Evolutionary conservation across 495 filamentous ascomycete genomes (phyloP).

Genomic region (Aspergillus bridgeri): DNA sequence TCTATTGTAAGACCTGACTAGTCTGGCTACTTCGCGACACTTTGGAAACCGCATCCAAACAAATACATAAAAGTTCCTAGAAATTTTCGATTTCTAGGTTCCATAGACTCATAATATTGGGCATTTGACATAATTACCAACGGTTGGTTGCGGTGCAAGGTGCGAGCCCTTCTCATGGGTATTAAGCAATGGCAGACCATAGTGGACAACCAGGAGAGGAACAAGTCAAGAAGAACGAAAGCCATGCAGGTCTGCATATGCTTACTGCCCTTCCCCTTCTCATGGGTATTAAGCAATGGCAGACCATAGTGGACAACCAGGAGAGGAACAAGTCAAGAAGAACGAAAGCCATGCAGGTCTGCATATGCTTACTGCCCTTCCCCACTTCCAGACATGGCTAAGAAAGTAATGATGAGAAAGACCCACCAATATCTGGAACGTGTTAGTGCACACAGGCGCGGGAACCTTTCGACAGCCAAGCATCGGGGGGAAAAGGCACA

Average conservation of each 20-base stretch:
- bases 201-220: not conserved
- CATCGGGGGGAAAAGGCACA: not conserved
- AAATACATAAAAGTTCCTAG: not conserved
- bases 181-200: not conserved
- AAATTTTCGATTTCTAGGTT: too few relatives aligned
- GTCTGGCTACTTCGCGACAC: too few relatives aligned
- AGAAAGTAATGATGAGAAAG: constrained; percentile 38
- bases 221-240: not conserved
- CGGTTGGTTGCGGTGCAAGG: too few relatives aligned
- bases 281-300: not conserved
- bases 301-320: not conserved
- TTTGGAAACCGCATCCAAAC: not conserved
- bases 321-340: not conserved
- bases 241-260: not conserved
- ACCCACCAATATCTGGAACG: constrained; percentile 47
- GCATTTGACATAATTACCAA: too few relatives aligned
- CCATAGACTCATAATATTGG: too few relatives aligned
- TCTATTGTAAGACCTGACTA: not conserved
- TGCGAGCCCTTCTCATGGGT: not conserved
- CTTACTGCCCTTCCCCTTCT: not conserved
- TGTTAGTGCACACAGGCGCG: not conserved
- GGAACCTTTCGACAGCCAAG: not conserved
- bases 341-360: not conserved
- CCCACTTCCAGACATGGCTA: constrained; percentile 43
- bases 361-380: constrained; percentile 22